Percentiles rank a stretch among this genome's conserved stretches.
phyloP scores from a whole-genome alignment of 2,329 filamentous ascomycete genomes.

The Diaporthe humulicola region DNA sequence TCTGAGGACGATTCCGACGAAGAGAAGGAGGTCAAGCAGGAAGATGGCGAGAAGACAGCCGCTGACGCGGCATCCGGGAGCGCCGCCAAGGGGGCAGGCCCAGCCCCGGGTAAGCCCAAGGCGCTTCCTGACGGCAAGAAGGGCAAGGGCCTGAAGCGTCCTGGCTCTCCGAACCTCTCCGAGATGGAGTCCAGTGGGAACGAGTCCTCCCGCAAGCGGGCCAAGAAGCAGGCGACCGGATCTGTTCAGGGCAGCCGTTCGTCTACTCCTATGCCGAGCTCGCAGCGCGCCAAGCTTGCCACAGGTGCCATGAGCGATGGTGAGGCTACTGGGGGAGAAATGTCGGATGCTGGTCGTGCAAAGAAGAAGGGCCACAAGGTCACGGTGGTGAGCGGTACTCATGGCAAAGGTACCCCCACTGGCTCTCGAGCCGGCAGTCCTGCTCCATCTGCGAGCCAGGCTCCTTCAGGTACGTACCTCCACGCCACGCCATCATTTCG shows the following conservation, averaged over 20 bases:
- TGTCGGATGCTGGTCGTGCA: slow-evolving; percentile 68
- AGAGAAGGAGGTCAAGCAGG: slow-evolving; percentile 66
- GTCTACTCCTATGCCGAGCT: slow-evolving; percentile 65
- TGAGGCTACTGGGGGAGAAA: slow-evolving; percentile 78
- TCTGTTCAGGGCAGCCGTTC: slow-evolving; percentile 66
- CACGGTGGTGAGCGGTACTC: slow-evolving; percentile 51
- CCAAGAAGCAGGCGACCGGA: slow-evolving; percentile 72
- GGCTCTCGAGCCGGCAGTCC: slow-evolving; percentile 75
- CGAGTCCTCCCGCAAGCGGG: slow-evolving; percentile 84
- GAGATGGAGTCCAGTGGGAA: slow-evolving; percentile 84
- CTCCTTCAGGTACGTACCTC: slow-evolving; percentile 52
- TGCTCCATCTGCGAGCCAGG: slow-evolving; percentile 49
- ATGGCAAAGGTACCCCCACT: slow-evolving; percentile 64
- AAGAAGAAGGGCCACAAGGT: slow-evolving; percentile 71
- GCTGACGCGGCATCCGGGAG: slow-evolving; percentile 60
- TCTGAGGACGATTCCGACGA: slow-evolving; percentile 67
- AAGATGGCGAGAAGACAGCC: slow-evolving; percentile 63
- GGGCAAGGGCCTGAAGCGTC: slow-evolving; percentile 79
- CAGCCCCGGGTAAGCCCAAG: slow-evolving; percentile 60
- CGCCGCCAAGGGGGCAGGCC: slow-evolving; percentile 75
- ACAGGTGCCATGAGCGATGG: slow-evolving; percentile 78
- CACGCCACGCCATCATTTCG: not conserved
- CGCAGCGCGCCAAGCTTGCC: slow-evolving; percentile 58
- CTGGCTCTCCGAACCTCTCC: slow-evolving; percentile 87
- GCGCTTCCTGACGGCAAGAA: slow-evolving; percentile 64